A percentile compares a stretch with the other conserved stretches of the same genome.
phyloP scores from a whole-genome alignment of 345 rosid genomes.

The Eucalyptus virginea region DNA sequence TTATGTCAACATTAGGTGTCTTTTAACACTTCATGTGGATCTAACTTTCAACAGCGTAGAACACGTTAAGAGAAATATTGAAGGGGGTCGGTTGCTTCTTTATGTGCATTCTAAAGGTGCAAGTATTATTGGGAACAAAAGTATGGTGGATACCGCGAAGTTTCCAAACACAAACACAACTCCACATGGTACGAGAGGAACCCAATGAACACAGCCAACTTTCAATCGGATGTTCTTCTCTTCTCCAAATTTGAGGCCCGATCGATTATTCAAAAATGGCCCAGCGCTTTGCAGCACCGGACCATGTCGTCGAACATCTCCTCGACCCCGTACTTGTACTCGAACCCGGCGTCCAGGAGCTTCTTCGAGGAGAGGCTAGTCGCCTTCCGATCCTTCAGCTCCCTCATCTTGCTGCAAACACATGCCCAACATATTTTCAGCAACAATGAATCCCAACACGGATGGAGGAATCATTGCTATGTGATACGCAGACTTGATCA shows the following conservation, averaged over 20 bases:
- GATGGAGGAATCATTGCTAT: background rate
- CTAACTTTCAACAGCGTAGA: no score
- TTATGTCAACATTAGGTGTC: no score
- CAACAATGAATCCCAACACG: background rate
- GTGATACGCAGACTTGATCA: no score
- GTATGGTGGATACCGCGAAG: background rate
- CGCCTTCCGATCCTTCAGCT: background rate
- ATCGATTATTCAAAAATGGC: background rate
- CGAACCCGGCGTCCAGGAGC: conserved; percentile 28
- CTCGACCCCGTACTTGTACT: conserved; percentile 16
- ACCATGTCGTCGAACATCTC: background rate
- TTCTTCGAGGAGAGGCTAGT: conserved; percentile 24
- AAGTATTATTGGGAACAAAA: background rate
- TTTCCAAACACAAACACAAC: background rate
- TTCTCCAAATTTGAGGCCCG: background rate
- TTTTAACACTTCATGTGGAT: no score
- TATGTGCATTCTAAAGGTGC: no score
- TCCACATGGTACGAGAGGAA: background rate
- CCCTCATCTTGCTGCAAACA: background rate
- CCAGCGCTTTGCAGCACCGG: background rate
- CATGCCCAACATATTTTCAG: background rate
- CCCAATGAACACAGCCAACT: accelerated
- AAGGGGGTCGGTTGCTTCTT: no score
- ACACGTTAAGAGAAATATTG: no score
- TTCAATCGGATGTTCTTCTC: background rate